Conservation (phyloP, 768 basidiomycete genomes). For the Saitozyma podzolica region DNA sequence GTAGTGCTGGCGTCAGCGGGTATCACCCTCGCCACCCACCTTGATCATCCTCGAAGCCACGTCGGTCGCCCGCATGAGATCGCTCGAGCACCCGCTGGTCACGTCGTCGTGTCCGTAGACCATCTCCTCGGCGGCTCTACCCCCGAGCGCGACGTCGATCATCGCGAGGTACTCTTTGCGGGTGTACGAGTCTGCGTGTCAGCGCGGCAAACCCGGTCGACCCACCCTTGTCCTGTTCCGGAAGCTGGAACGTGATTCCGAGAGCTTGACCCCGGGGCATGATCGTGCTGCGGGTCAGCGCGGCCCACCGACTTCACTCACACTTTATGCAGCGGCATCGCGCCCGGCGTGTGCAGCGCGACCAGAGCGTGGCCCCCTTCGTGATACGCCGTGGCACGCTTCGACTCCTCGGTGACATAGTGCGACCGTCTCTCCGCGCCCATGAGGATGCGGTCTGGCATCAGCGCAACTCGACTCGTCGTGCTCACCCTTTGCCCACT, state of each 20-base stretch:
- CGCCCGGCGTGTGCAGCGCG: conserved; percentile 89
- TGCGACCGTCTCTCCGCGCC: conserved; percentile 90
- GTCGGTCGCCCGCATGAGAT: conserved; percentile 75
- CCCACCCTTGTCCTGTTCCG: conserved; percentile 53
- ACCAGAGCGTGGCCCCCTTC: conserved; percentile 92
- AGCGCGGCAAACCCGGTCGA: not conserved
- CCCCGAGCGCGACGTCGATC: conserved; percentile 92
- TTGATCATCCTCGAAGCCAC: conserved; percentile 86
- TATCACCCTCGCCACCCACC: conserved; percentile 77
- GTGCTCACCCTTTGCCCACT: conserved; percentile 85
- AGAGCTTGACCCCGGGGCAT: conserved; percentile 93
- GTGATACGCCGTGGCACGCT: conserved; percentile 91
- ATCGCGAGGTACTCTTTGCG: conserved; percentile 52
- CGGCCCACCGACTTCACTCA: not conserved
- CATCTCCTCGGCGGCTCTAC: conserved; percentile 90
- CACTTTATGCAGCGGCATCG: conserved; percentile 96
- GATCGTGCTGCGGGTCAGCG: conserved; percentile 62
- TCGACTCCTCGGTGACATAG: conserved; percentile 81
- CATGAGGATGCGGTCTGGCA: conserved; percentile 89
- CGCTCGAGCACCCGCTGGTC: conserved; percentile 87
- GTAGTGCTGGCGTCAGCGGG: conserved; percentile 62
- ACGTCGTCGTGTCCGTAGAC: conserved; percentile 86
- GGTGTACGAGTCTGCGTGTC: conserved; percentile 47
- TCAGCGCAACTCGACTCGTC: not conserved
- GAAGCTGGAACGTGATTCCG: conserved; percentile 58